Base-by-base conservation (phyloP, 2,329 filamentous ascomycete species). In the Cryphonectria carpinicola region DNA sequence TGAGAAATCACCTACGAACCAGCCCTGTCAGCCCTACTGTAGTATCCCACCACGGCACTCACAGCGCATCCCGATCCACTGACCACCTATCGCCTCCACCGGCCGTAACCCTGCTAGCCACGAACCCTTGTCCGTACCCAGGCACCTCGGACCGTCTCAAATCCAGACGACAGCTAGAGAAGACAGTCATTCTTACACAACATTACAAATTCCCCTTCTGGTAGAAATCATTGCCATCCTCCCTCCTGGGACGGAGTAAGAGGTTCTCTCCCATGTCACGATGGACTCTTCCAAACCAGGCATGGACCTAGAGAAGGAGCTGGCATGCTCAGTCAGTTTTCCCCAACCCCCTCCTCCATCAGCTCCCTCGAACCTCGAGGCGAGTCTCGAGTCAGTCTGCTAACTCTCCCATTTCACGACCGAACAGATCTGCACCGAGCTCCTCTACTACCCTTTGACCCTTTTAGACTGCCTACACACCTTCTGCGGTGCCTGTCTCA, bases 401-500 rank as follows among this genome's bases (percentile, higher is more conserved):
- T 73, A 70, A 72, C 67, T 43, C 56, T 63, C 61, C 68, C 65
- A 22, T 25, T 56, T 19, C 63, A 68, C 67, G 49, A 64, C 22
- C 66, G 54, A 14, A 14, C 76, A 98, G 95, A 99, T 99, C 78
- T 99, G 96, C 85, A 97, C 95, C 76, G 96, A 98, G 81, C 88
- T 97, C 74, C 90, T 97, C 73, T 97, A 94, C 82, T 93, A 97
- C 80, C 94, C 95, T 46, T 87, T 97, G 74, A 97, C 94, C 39
- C 89, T 97, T 65, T 92, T 97, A 80, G 93, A 97, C 84, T 97
- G 94, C 79, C 88, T 97, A 61, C 94, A 97, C 82, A 98, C 95
- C 62, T 99, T 97, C 81, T 99, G 96, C 84, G 96, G 95, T 74
- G 92, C 93, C 54, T 99, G 96, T 79, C 81, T 98, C 71, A 97